Evolutionary conservation across 768 basidiomycete species (phyloP), one percentile per base, ranked within the genome.

Genomic region (Suillus decipiens): DNA sequence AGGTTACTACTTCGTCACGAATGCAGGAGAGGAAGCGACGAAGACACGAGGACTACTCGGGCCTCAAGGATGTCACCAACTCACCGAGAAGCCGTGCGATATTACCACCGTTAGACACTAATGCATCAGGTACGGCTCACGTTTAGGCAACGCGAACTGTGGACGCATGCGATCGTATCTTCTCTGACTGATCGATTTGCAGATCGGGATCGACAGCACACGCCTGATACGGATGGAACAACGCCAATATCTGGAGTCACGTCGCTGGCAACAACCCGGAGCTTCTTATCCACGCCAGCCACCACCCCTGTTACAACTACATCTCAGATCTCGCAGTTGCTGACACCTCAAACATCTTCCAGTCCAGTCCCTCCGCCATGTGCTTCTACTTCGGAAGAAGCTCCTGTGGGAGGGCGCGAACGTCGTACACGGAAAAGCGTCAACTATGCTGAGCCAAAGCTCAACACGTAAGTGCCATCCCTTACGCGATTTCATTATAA

Each of bases 401-500:
- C 70, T 15, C 66, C 69, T 39, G 63, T 45, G 39, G 72, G 69
- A 60, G 67, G 80, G 69, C 73, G 86, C 70, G 71, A 84, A 83
- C 76, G 88, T 82, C 78, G 84, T 58, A 73, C 81, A 22, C 82
- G 93, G 54, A 94, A 89, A 77, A 93, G 92, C 68, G 79, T 95
- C 54, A 94, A 94, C 72, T 94, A 95, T 67, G 80, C 92, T 0
- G 93, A 95, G 71, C 93, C 93, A 12, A 95, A 93, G 72, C 81
- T 95, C 28, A 93, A 94, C 73, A 94, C 91, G 91, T 92, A 71
- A 59, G 87, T 85, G 47, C 12, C 47, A 60, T 50, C 39, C 63
- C 56, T 50, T 58, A 31, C 47, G 48, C 53, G 58, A 47, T 24
- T 19, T 43, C 34, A 12, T 64, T 59, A 63, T 56, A 67, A 64